Evolutionary conservation across 805 yeast species (phyloP).

Genomic region (Starmerella ratchasimensis): DNA sequence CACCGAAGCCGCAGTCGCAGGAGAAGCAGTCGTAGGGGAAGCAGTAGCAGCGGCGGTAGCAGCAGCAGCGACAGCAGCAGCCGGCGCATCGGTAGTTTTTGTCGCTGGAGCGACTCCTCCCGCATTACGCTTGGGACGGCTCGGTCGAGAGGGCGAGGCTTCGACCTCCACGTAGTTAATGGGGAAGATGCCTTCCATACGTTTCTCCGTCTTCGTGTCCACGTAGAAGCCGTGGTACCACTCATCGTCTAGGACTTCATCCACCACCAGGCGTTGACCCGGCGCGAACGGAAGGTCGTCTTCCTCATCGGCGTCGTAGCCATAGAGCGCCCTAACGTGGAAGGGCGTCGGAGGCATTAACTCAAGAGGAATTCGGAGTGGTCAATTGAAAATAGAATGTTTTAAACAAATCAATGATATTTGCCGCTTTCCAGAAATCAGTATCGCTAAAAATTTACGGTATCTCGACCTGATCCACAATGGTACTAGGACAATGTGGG

Average conservation of each 20-base stretch:
- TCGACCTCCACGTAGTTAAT: constrained; percentile 55
- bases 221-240: constrained; percentile 69
- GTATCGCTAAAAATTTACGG: too few relatives aligned
- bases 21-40: too few relatives aligned
- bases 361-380: too few relatives aligned
- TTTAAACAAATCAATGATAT: too few relatives aligned
- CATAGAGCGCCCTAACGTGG: constrained; percentile 52
- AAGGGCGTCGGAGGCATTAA: constrained; percentile 38
- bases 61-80: too few relatives aligned
- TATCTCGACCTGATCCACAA: too few relatives aligned
- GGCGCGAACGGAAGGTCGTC: constrained; percentile 67
- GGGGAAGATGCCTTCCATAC: constrained; percentile 70
- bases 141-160: constrained; percentile 11
- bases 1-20: too few relatives aligned
- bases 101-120: too few relatives aligned
- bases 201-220: constrained; percentile 31
- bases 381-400: not conserved
- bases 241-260: constrained; percentile 73
- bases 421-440: too few relatives aligned
- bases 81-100: too few relatives aligned
- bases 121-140: constrained; percentile 4
- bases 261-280: constrained; percentile 62
- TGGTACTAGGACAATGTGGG: too few relatives aligned
- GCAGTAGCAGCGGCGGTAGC: too few relatives aligned
- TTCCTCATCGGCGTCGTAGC: constrained; percentile 55